Conservation (phyloP, 192 early-diverging fungal species). For the Geranomyces variabilis region DNA sequence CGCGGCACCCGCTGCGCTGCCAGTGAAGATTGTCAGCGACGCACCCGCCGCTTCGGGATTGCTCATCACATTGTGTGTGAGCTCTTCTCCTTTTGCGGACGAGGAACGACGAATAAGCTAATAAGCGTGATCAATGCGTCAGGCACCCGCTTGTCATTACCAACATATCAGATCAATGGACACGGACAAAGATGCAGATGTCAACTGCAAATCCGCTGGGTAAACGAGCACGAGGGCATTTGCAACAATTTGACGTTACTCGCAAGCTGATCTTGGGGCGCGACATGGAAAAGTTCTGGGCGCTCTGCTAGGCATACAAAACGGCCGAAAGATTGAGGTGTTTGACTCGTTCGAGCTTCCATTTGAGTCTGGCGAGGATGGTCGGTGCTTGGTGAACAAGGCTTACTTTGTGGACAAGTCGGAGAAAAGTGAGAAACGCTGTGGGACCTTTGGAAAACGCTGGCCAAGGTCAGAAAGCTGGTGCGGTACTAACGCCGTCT, state of each 20-base stretch:
- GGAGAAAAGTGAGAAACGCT: slow-evolving; percentile 79
- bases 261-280: too few species aligned
- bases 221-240: neutral
- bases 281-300: slow-evolving; percentile 62
- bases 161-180: slow-evolving; percentile 88
- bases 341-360: slow-evolving; percentile 84
- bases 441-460: too few species aligned
- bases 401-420: slow-evolving; percentile 71
- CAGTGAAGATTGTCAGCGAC: slow-evolving; percentile 24
- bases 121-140: too few species aligned
- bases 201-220: slow-evolving; percentile 10
- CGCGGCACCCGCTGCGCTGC: neutral
- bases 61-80: slow-evolving; percentile 41
- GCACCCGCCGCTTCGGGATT: slow-evolving; percentile 37
- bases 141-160: slow-evolving; percentile 88
- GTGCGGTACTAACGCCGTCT: neutral
- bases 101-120: neutral
- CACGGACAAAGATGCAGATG: slow-evolving; percentile 67
- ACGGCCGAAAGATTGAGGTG: slow-evolving; percentile 81
- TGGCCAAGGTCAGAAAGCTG: too few species aligned
- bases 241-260: too few species aligned
- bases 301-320: slow-evolving; percentile 74
- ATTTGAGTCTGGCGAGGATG: slow-evolving; percentile 16
- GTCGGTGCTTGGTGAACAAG: neutral
- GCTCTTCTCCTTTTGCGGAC: neutral